Evolutionary conservation across 2,329 filamentous ascomycete genomes (phyloP).

Genomic region (Magnaporthiopsis poae): DNA sequence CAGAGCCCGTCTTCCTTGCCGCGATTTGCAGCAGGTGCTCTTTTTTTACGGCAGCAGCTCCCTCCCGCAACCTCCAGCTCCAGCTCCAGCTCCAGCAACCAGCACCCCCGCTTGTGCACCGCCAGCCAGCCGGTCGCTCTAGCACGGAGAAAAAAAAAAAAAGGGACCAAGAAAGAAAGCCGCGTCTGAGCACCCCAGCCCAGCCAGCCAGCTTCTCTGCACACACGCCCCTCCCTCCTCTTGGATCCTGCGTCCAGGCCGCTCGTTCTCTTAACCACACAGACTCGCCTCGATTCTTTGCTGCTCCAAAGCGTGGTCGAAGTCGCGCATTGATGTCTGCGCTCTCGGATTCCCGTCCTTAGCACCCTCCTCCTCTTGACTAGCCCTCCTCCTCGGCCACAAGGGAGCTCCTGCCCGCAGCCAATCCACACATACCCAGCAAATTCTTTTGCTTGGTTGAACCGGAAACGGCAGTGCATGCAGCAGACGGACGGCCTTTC

Average conservation of each 20-base stretch:
- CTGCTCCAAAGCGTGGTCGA: not conserved
- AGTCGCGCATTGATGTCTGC: not conserved
- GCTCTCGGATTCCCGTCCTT: not conserved
- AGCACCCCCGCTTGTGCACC: not conserved
- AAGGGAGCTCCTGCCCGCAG: not conserved
- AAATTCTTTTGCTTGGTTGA: not conserved
- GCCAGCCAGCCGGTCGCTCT: not conserved
- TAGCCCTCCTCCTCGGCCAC: not conserved
- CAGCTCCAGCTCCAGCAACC: not conserved
- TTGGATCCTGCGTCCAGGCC: not conserved
- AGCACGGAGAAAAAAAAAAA: not conserved
- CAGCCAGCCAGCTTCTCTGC: not conserved
- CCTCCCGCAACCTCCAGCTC: not conserved
- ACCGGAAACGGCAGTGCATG: conserved; percentile 2
- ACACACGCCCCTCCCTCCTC: not conserved
- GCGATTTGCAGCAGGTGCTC: no score
- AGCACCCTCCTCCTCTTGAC: not conserved
- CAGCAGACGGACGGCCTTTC: not conserved
- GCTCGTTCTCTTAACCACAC: not conserved
- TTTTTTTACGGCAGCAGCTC: no score
- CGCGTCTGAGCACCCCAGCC: not conserved
- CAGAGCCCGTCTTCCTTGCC: not conserved
- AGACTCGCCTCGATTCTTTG: not conserved
- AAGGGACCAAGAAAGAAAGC: not conserved
- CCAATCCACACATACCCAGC: not conserved